Conservation (phyloP, 495 filamentous ascomycete species). For the Podospora pseudopauciseta region DNA sequence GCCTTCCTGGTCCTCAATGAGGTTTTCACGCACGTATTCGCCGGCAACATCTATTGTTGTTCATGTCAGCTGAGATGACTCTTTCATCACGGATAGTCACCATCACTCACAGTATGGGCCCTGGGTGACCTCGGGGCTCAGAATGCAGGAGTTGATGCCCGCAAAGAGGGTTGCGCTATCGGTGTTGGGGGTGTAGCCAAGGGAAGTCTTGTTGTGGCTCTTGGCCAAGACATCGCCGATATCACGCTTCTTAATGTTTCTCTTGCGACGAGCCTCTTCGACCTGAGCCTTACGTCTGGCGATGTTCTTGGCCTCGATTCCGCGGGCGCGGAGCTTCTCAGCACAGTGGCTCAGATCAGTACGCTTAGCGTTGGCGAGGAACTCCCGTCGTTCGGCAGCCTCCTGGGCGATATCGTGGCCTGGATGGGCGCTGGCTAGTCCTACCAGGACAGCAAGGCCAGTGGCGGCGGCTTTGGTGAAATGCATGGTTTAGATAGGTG, state of each 20-base stretch:
- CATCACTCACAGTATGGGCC: conserved; percentile 49
- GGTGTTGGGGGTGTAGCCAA: conserved; percentile 41
- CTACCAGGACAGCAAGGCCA: conserved; percentile 16
- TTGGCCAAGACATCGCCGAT: conserved; percentile 37
- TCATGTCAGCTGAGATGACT: neutral
- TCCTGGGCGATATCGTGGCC: conserved; percentile 18
- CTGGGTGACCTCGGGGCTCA: conserved; percentile 52
- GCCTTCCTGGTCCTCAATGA: conserved; percentile 54
- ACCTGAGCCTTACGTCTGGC: conserved; percentile 39
- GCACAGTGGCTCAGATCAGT: conserved; percentile 41
- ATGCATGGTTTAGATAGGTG: conserved; percentile 6
- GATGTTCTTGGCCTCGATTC: conserved; percentile 43
- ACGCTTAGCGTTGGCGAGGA: conserved; percentile 17
- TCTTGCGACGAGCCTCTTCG: conserved; percentile 24
- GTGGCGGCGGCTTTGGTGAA: conserved; percentile 16
- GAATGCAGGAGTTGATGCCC: conserved; percentile 51
- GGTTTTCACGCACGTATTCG: conserved; percentile 51
- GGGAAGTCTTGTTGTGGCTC: conserved; percentile 42
- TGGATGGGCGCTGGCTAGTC: conserved; percentile 19
- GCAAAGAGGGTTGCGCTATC: conserved; percentile 48
- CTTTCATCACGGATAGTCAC: neutral
- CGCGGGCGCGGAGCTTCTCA: conserved; percentile 47
- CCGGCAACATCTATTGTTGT: conserved; percentile 33
- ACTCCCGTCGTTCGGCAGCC: conserved; percentile 18
- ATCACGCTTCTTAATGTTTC: conserved; percentile 22